Conservation (phyloP, 495 filamentous ascomycete species). For the Daldinia loculata region DNA sequence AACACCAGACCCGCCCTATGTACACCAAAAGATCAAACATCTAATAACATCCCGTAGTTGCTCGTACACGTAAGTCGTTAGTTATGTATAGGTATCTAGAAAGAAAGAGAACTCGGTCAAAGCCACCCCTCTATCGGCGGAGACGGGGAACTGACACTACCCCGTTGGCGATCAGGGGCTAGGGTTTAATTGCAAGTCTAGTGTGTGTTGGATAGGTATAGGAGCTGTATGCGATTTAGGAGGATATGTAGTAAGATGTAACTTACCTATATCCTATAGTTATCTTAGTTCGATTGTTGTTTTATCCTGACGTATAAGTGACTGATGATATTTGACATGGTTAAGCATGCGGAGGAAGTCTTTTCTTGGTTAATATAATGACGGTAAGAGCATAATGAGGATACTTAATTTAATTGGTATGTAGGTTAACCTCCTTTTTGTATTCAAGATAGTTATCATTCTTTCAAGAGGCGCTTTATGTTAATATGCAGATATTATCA, state of each 20-base stretch:
- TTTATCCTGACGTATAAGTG: background rate
- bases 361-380: background rate
- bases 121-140: conserved; percentile 5
- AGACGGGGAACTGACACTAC: background rate
- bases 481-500: background rate
- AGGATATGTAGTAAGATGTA: background rate
- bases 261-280: background rate
- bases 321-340: background rate
- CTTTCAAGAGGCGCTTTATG: background rate
- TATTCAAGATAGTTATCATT: background rate
- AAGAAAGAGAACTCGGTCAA: conserved; percentile 7
- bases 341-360: background rate
- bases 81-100: too few species aligned
- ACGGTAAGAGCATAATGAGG: background rate
- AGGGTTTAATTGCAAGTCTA: conserved; percentile 14
- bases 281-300: background rate
- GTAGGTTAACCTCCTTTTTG: background rate
- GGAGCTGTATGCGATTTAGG: background rate
- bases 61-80: background rate
- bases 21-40: conserved; percentile 22
- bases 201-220: background rate
- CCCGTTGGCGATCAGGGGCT: background rate
- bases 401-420: background rate
- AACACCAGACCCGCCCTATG: conserved; percentile 13
- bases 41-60: background rate